phyloP scores from a whole-genome alignment of 2,329 filamentous ascomycete genomes.

The Curvularia eragrostidis region DNA sequence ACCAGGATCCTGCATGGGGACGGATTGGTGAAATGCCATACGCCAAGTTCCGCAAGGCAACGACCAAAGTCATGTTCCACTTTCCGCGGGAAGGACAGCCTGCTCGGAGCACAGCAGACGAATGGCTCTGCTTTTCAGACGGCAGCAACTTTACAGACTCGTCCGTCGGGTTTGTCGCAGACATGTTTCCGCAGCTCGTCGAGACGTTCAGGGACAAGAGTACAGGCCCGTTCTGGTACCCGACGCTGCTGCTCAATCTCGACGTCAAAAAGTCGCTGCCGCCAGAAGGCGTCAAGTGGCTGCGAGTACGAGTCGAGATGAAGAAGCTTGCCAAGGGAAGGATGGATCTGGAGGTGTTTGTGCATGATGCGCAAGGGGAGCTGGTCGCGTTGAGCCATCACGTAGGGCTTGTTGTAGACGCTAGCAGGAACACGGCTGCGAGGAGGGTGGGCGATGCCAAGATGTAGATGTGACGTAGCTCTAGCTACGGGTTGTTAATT shows the following conservation, averaged over 20 bases:
- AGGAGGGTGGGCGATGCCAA: constrained; percentile 52
- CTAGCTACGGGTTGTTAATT: neutral
- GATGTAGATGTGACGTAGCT: constrained; percentile 34
- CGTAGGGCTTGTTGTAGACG: constrained; percentile 67
- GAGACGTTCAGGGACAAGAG: constrained; percentile 55
- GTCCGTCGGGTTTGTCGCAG: constrained; percentile 69
- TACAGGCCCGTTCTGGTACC: constrained; percentile 69
- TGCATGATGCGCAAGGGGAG: constrained; percentile 69
- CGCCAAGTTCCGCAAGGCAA: constrained; percentile 57
- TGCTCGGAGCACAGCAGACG: constrained; percentile 58
- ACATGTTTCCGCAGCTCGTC: constrained; percentile 72
- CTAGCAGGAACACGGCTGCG: constrained; percentile 67
- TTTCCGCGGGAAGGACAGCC: constrained; percentile 58
- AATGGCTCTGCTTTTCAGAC: constrained; percentile 70
- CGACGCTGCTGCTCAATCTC: constrained; percentile 75
- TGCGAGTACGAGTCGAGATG: constrained; percentile 69
- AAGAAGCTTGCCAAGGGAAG: constrained; percentile 74
- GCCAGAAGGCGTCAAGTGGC: constrained; percentile 71
- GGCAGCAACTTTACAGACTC: constrained; percentile 69
- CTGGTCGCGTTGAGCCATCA: constrained; percentile 73
- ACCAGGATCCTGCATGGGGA: constrained; percentile 58
- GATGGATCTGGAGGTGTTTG: constrained; percentile 74
- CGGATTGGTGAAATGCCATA: constrained; percentile 54
- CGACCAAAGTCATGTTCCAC: constrained; percentile 59
- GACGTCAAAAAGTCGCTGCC: constrained; percentile 79